These are phyloP conservation scores for Penstemon eatonii DNA, from an alignment of 257 asterid genomes.

Conservation along the genomic window DNA sequence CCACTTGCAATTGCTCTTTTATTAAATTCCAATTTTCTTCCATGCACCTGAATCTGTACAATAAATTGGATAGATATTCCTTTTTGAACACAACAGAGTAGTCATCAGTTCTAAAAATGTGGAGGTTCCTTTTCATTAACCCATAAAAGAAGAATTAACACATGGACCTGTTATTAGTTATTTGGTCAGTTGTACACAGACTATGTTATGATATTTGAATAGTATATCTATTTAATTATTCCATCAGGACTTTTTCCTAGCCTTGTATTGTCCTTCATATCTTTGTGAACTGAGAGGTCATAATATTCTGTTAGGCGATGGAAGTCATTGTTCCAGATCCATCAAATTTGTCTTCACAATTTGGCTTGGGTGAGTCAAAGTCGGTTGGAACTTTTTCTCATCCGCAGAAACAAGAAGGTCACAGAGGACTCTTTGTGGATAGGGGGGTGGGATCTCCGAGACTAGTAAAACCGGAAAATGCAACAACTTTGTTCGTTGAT, in stretches of 20 bases:
- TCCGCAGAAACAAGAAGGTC: slow-evolving; percentile 81
- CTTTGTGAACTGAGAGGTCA: slow-evolving; percentile 16
- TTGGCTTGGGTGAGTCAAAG: slow-evolving; percentile 61
- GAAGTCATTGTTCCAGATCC: slow-evolving; percentile 65
- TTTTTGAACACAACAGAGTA: too few species aligned
- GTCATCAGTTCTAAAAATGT: too few species aligned
- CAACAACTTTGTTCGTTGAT: slow-evolving; percentile 55
- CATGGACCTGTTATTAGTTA: neutral
- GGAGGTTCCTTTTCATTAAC: too few species aligned
- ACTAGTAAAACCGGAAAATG: slow-evolving; percentile 70
- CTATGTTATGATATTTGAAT: slow-evolving; percentile 10
- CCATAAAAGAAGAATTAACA: too few species aligned
- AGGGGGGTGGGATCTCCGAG: slow-evolving; percentile 97
- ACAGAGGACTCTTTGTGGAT: slow-evolving; percentile 89
- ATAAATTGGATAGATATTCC: too few species aligned
- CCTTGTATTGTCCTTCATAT: slow-evolving; percentile 15
- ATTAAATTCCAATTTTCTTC: too few species aligned
- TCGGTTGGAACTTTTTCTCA: slow-evolving; percentile 65
- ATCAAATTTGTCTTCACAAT: slow-evolving; percentile 35
- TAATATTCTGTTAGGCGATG: slow-evolving; percentile 53
- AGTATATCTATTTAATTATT: slow-evolving; percentile 1
- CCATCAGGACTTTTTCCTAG: too few species aligned
- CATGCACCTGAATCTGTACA: too few species aligned
- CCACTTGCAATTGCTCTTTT: too few species aligned
- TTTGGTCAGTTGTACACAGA: slow-evolving; percentile 7